A percentile compares a stretch with the other conserved stretches of the same genome.
phyloP scores from a whole-genome alignment of 2,329 filamentous ascomycete genomes.

The Neospermospora avenae region DNA sequence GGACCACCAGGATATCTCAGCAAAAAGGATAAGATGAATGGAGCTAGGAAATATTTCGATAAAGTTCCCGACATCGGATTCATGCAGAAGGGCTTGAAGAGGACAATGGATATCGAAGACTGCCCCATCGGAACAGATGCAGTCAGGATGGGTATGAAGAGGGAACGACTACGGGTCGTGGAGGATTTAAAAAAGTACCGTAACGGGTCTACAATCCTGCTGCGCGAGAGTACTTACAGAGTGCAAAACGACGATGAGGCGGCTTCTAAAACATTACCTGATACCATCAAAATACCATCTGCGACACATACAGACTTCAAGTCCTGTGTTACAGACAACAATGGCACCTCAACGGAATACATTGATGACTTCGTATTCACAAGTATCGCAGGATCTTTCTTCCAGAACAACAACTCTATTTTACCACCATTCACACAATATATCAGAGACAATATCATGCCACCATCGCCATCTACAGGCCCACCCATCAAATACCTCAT shows the following conservation, averaged over 20 bases:
- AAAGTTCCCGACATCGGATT: slow-evolving; percentile 82
- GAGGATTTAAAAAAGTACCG: slow-evolving; percentile 68
- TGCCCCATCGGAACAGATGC: slow-evolving; percentile 92
- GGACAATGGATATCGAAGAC: slow-evolving; percentile 91
- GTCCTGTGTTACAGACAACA: slow-evolving; percentile 83
- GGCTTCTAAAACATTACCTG: slow-evolving; percentile 30
- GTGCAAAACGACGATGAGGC: slow-evolving; percentile 45
- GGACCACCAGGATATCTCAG: slow-evolving; percentile 56
- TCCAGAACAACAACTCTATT: slow-evolving; percentile 99
- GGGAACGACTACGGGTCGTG: slow-evolving; percentile 73
- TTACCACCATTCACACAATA: slow-evolving; percentile 82
- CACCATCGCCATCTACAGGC: slow-evolving; percentile 39
- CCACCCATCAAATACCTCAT: slow-evolving; percentile 76
- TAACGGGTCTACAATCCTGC: slow-evolving; percentile 80
- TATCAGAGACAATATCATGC: slow-evolving; percentile 75
- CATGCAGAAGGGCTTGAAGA: slow-evolving; percentile 76
- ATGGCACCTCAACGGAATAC: slow-evolving; percentile 81
- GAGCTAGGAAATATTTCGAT: slow-evolving; percentile 54
- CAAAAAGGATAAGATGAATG: slow-evolving; percentile 46
- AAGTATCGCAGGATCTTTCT: slow-evolving; percentile 92
- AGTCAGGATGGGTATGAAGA: slow-evolving; percentile 73
- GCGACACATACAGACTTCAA: slow-evolving; percentile 71
- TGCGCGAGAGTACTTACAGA: slow-evolving; percentile 80
- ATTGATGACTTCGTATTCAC: slow-evolving; percentile 77
- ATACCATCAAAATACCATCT: slow-evolving; percentile 31